phyloP scores from a whole-genome alignment of 2,329 filamentous ascomycete genomes.

The Pseudogymnoascus sp. region DNA sequence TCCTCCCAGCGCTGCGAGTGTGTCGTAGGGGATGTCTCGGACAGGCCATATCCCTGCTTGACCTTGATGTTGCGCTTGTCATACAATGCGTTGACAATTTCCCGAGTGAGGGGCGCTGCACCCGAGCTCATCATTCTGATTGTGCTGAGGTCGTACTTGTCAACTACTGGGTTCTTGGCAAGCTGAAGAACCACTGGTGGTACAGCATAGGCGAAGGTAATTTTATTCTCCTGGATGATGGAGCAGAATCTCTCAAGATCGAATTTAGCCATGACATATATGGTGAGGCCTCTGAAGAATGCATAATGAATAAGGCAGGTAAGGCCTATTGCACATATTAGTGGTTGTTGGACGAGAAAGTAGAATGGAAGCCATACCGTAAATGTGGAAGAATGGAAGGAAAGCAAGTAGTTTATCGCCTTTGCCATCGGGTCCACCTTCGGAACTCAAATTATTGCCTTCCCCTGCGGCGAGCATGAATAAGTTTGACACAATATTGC shows the following conservation, averaged over 20 bases:
- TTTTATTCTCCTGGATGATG: constrained; percentile 64
- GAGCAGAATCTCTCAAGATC: constrained; percentile 72
- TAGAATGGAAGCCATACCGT: constrained; percentile 40
- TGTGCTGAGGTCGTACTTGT: constrained; percentile 71
- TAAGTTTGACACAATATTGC: constrained; percentile 73
- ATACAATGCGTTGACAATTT: constrained; percentile 72
- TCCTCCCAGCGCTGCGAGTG: constrained; percentile 67
- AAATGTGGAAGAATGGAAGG: constrained; percentile 87
- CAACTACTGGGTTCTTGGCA: constrained; percentile 69
- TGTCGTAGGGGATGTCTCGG: constrained; percentile 75
- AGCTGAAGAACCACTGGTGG: constrained; percentile 78
- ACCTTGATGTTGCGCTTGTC: constrained; percentile 61
- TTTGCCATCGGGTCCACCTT: constrained; percentile 51
- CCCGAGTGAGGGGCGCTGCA: constrained; percentile 74
- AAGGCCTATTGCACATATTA: constrained; percentile 42
- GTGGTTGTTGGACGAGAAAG: constrained; percentile 14
- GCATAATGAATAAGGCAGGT: constrained; percentile 65
- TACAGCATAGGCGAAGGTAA: constrained; percentile 76
- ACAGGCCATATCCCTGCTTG: constrained; percentile 90
- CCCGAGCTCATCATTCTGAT: constrained; percentile 81
- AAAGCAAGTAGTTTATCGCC: constrained; percentile 71
- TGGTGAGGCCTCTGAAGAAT: constrained; percentile 56
- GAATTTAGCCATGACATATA: constrained; percentile 71
- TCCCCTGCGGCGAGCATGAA: constrained; percentile 50
- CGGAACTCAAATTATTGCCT: constrained; percentile 46